Conservation (phyloP, 1,139 yeast genomes). For the Suhomyces bolitotheri region DNA sequence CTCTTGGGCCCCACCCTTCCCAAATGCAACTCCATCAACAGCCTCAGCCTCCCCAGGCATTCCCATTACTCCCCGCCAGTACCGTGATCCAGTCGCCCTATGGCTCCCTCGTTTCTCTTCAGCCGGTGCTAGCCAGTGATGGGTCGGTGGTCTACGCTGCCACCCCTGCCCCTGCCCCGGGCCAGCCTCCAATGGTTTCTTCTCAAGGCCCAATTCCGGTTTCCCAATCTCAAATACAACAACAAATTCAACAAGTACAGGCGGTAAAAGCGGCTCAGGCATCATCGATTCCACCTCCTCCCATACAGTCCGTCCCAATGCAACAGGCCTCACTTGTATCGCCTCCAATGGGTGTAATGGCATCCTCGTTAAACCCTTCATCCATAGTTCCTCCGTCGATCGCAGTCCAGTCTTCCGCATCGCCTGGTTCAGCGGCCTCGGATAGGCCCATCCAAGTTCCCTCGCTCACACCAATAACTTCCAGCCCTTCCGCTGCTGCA, state of each 20-base stretch:
- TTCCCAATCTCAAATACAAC: constrained; percentile 4
- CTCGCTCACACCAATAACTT: constrained; percentile 17
- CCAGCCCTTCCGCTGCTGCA: constrained; percentile 17
- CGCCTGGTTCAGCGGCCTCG: constrained; percentile 6
- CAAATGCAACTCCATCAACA: constrained; percentile 11
- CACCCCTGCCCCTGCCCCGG: constrained; percentile 15
- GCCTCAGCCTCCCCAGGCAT: constrained; percentile 12
- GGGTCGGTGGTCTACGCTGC: constrained; percentile 21
- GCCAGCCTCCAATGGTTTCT: constrained; percentile 1
- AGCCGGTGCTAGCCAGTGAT: constrained; percentile 27
- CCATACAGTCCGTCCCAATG: background rate
- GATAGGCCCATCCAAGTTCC: constrained; percentile 11
- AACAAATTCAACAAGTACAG: constrained; percentile 8
- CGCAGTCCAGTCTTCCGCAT: constrained; percentile 7
- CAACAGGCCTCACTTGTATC: constrained; percentile 4
- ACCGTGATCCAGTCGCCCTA: constrained; percentile 35
- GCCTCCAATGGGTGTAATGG: constrained; percentile 6
- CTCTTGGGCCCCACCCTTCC: constrained; percentile 5
- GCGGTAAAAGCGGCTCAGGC: constrained; percentile 6
- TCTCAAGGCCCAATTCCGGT: constrained; percentile 1
- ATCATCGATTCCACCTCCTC: background rate
- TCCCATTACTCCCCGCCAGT: constrained; percentile 16
- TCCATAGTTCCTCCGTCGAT: constrained; percentile 10
- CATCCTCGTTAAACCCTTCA: background rate
- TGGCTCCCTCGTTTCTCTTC: constrained; percentile 39